Evolutionary conservation across 495 filamentous ascomycete species (phyloP), one percentile per base, ranked within the genome.

Genomic region (Tuber aestivum): DNA sequence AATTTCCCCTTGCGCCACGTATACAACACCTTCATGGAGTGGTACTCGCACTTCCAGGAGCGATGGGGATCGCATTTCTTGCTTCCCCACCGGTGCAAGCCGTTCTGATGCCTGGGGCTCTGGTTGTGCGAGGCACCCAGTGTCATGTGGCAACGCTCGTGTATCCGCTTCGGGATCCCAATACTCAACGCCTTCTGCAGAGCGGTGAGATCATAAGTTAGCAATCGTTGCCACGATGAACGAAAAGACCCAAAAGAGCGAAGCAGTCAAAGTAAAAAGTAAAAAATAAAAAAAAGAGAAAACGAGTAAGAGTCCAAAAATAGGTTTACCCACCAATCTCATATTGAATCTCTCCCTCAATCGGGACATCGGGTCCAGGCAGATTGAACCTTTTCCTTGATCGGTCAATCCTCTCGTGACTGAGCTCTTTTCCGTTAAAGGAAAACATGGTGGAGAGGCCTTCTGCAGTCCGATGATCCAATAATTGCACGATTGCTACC

Each of bases 401-500:
- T 5, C 65, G 71, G 41, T 74, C 48, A 27, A 77, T 65, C 6
- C 38, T 71, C 65, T 77, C 23, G 23, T 70, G 38, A 16, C 35
- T 74, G 32, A 70, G 61, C 6, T 20, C 65, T 21, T 74, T 72
- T 23, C 41, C 41, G 40, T 74, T 74, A n/a, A 69, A 74, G 27
- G 32, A 32, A 44, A 74, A 77, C 8, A 10, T 14, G 48, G 71
- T 76, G 23, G 40, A 20, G 70, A 73, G 70, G 8, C 61, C 50
- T 38, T 35, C 10, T 6, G 56, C 20, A n/a, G 37, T 41, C n/a
- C 75, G 71, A 8, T 74, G 42, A 21, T 74, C 41, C 35, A 70
- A 69, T 27, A 77, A 73, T 42, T 41, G 41, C 21, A 77, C 41
- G 20, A 77, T 61, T 21, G 37, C 35, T 32, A 74, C 18, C 32